Evolutionary conservation across 2,329 filamentous ascomycete species (phyloP).

Genomic region (Calonectria pauciramosa): DNA sequence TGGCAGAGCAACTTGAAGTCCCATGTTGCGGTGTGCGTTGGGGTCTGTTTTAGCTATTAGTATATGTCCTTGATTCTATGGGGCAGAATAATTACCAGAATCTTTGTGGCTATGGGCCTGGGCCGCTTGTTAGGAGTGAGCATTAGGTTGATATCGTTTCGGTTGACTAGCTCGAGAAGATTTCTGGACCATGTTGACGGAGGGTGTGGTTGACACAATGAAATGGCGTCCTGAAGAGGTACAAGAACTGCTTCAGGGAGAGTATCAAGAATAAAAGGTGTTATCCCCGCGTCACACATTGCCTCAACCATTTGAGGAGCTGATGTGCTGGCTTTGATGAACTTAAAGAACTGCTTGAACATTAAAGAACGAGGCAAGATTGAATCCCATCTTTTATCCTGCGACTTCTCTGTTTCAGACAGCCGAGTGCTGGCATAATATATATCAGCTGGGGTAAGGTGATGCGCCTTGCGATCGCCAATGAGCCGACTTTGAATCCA

Average conservation of each 20-base stretch:
- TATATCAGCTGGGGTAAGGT: conserved; percentile 60
- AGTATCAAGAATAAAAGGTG: conserved; percentile 78
- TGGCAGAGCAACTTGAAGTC: conserved; percentile 86
- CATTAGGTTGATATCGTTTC: conserved; percentile 83
- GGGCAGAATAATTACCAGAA: conserved; percentile 53
- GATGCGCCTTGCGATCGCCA: conserved; percentile 52
- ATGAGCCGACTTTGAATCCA: conserved; percentile 67
- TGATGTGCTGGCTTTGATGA: conserved; percentile 64
- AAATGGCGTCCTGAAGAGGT: conserved; percentile 85
- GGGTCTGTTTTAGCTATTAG: conserved; percentile 58
- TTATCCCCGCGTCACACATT: conserved; percentile 79
- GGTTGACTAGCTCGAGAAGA: conserved; percentile 81
- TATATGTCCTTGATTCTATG: not conserved
- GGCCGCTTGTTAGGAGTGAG: conserved; percentile 59
- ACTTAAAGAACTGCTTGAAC: conserved; percentile 76
- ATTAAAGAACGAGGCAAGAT: conserved; percentile 78
- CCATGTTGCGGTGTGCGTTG: conserved; percentile 76
- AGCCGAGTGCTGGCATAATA: conserved; percentile 57
- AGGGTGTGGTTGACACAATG: conserved; percentile 86
- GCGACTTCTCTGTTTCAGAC: conserved; percentile 51
- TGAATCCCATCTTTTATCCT: conserved; percentile 58
- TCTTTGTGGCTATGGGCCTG: conserved; percentile 51
- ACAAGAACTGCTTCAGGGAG: conserved; percentile 87
- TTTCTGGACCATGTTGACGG: conserved; percentile 81
- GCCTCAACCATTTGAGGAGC: conserved; percentile 78